Conservation (phyloP, 371 early-diverging fungal genomes). For the Nematocida major region DNA sequence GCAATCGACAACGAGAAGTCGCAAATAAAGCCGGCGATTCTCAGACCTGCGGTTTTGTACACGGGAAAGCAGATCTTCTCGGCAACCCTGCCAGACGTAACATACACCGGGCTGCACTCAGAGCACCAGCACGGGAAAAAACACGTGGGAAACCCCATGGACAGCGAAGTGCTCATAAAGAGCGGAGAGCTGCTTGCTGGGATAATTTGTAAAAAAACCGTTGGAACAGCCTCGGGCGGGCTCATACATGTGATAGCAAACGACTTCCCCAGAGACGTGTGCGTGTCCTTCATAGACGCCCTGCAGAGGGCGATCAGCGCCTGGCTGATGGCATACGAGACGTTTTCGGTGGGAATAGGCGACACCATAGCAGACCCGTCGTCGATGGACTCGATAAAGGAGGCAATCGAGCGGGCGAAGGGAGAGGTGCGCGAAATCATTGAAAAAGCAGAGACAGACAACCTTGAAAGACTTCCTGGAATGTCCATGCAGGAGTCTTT, state of each 20-base stretch:
- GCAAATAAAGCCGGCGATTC: constrained; percentile 70
- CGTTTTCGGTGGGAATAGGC: constrained; percentile 96
- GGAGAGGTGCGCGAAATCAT: constrained; percentile 77
- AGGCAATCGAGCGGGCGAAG: constrained; percentile 76
- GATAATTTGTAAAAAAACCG: constrained; percentile 89
- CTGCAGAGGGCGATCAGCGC: constrained; percentile 87
- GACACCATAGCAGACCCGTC: constrained; percentile 85
- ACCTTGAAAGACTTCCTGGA: constrained; percentile 82
- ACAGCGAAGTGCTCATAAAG: constrained; percentile 73
- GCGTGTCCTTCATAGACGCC: constrained; percentile 82
- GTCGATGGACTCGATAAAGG: constrained; percentile 77
- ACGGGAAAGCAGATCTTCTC: constrained; percentile 93
- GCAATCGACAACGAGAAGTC: constrained; percentile 43
- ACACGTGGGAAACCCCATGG: constrained; percentile 61
- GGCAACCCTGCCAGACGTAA: constrained; percentile 75
- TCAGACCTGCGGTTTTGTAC: constrained; percentile 89
- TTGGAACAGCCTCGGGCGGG: constrained; percentile 82
- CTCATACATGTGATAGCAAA: constrained; percentile 88
- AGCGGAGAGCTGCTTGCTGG: constrained; percentile 85
- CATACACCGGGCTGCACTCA: constrained; percentile 69
- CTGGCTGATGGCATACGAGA: constrained; percentile 76
- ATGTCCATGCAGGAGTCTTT: constrained; percentile 91
- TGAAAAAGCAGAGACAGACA: constrained; percentile 73
- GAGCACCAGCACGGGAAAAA: constrained; percentile 75
- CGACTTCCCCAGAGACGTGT: constrained; percentile 81